Base-by-base conservation (phyloP, 208 protist species). In the Acanthamoeba castellanii region DNA sequence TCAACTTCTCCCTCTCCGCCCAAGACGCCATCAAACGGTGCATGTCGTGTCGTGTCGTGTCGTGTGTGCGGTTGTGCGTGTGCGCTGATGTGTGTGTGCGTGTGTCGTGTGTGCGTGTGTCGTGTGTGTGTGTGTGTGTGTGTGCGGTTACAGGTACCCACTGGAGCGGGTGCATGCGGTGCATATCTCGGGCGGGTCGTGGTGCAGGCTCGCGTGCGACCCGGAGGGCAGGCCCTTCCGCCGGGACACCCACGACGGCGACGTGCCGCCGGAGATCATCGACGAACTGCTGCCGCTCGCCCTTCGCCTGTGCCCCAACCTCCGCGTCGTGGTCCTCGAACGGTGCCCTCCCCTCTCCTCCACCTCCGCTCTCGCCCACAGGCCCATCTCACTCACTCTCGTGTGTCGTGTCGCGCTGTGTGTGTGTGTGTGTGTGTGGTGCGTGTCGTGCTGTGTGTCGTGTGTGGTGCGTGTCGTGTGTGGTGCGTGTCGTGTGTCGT, bases 141-240 rank as follows among this genome's bases (percentile, higher is more conserved):
- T n/a, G n/a, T n/a, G n/a, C n/a, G n/a, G n/a, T n/a, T 3, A 3
- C 72, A 81, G 42, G 81, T 89, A 90, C 68, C 84, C 84, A 14
- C 34, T 90, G 47, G 30, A 64, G 3, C 27, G 52, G 6, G 84
- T 90, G 20, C 84, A 90, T 32, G 52, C 84, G 3, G 61, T 90
- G 11, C 84, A 90, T 52, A 90, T 90, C 57, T 90, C 84, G 9
- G 84, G 84, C 20, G 84, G 84, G 16, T 90, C 84, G 27, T 90
- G 84, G 84, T 90, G 55, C 76, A 55, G 2, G 4, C 42, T 84
- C 20, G 45, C 3, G 22, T 57, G 27, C 16, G 76, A 55, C 76
- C 34, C 72, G 20, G 5, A 32, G n/a, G 68, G 68, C 13, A 55
- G 4, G 76, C 76, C 76, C 25, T 84, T 84, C 76, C 76, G 76